Base-by-base conservation (phyloP, 768 basidiomycete genomes). In the Rhizopogon vesiculosus region DNA sequence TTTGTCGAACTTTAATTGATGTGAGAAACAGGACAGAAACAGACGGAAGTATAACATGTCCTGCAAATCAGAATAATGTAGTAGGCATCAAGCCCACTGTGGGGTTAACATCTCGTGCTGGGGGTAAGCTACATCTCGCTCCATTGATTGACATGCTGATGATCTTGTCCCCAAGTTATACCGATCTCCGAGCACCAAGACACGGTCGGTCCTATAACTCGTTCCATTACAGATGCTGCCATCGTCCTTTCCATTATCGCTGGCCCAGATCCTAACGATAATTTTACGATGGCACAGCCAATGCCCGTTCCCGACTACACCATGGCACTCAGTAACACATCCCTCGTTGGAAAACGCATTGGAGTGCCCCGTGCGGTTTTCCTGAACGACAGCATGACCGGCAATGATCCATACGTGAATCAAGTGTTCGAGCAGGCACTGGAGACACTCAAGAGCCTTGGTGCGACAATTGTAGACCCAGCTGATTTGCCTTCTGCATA, bases 51-150 rank as follows among this genome's bases (percentile, higher is more conserved):
- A 82, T 83, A 28, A 78, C 73, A 3, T 82, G 76, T 57, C 84
- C 82, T 22, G 66, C 78, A 0, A 74, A 72, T 59, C 65, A 74
- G 18, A 84, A 84, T 51, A 84, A 84, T 58, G 42, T 84, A 5
- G 83, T 74, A 3, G 84, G 83, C 0, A 80, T 85, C 52, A 84
- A 83, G 59, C 79, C 84, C 0, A 85, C 80, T 2, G 75, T 85
- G 6, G 84, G 84, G 0, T 66, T 83, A 35, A 83, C 82, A 3
- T 84, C 82, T 4, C 73, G 82, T n/a, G 79, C 82, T 16, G 84
- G 83, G 63, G 83, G 84, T 79, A 54, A 42, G 66, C 42, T 7
- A 13, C 28, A 6, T 44, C 29, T 28, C 33, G 18, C 8, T 9
- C 16, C 19, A 1, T 25, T 9, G 22, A 9, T 3, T 25, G 2